Base-by-base conservation (phyloP, 1,284 basidiomycete species). In the Sparassis latifolia region DNA sequence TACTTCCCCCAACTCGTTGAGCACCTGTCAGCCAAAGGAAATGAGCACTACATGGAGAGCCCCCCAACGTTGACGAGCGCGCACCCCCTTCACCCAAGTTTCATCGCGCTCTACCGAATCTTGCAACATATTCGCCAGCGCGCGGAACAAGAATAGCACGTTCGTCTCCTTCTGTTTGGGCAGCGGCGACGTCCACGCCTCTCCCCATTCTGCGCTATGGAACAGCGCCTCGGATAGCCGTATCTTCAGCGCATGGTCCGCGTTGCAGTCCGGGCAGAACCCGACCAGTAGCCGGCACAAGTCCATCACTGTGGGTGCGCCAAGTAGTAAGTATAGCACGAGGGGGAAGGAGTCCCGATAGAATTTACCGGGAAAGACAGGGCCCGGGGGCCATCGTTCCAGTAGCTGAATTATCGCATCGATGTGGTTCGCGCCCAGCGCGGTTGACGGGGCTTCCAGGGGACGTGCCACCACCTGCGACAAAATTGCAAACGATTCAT, bases 161-260 rank as follows among this genome's bases (percentile, higher is more conserved):
- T 97, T 97, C 7, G 88, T 95, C 61, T 95, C 91, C 45, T 84
- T 74, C 2, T 79, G 66, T 68, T 94, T 96, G 3, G 72, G 66
- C 35, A 85, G 65, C 1, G 82, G 75, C 30, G 69, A 65, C 9
- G 72, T 64, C 70, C 79, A 78, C 45, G 80, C 78, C 20, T 63
- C 64, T 45, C 63, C 67, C 86, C 89, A 94, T 42, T 86, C 82
- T 1, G 85, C 81, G 2, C 83, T 86, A 48, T 72, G 73, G 62
- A 92, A 79, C 10, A 94, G 66, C 4, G 78, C 72, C 6, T 77
- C 69, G 10, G 89, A 73, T 58, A 92, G 79, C 38, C 69, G 70
- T 32, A 75, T 69, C 38, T 77, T 75, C 45, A 79, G 61, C 10
- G 66, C 73, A 0, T 77, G 62, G 5, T 73, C 67, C 3, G 73